phyloP scores from a whole-genome alignment of 2,329 filamentous ascomycete genomes.

The Aspergillus proliferans region DNA sequence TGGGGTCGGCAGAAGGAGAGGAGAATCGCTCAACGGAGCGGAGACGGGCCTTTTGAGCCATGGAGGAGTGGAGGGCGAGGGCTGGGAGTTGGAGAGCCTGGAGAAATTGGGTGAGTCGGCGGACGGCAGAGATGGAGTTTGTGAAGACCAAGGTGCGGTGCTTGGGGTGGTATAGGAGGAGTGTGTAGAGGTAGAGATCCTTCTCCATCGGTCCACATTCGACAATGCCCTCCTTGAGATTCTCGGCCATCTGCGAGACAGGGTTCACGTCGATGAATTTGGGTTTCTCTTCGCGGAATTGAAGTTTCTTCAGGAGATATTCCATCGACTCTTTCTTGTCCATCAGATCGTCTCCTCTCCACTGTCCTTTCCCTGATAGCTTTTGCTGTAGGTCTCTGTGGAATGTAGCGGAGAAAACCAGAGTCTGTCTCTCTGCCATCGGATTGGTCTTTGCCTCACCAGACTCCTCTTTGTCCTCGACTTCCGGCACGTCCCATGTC shows the following conservation, averaged over 20 bases:
- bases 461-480: conserved; percentile 18
- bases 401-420: conserved; percentile 96
- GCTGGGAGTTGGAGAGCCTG: conserved; percentile 73
- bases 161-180: conserved; percentile 75
- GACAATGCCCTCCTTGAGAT: conserved; percentile 80
- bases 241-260: conserved; percentile 76
- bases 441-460: conserved; percentile 40
- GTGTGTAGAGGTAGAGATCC: conserved; percentile 87
- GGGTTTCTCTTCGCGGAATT: conserved; percentile 76
- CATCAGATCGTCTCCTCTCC: conserved; percentile 53
- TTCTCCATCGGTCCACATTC: conserved; percentile 94
- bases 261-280: conserved; percentile 93
- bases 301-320: conserved; percentile 82
- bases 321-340: conserved; percentile 79
- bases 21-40: conserved; percentile 87
- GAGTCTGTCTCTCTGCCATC: conserved; percentile 60
- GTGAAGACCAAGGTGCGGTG: conserved; percentile 84
- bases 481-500: conserved; percentile 28
- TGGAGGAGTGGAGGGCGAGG: conserved; percentile 79
- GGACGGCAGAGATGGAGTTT: conserved; percentile 90
- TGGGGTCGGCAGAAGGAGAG: conserved; percentile 47
- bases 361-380: conserved; percentile 68
- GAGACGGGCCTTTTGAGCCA: conserved; percentile 93
- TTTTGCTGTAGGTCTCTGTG: conserved; percentile 88
- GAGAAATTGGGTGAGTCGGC: conserved; percentile 76